A percentile compares a stretch with the other conserved stretches of the same genome.
phyloP scores from a whole-genome alignment of 768 basidiomycete species.

The Phylloporus sp. region DNA sequence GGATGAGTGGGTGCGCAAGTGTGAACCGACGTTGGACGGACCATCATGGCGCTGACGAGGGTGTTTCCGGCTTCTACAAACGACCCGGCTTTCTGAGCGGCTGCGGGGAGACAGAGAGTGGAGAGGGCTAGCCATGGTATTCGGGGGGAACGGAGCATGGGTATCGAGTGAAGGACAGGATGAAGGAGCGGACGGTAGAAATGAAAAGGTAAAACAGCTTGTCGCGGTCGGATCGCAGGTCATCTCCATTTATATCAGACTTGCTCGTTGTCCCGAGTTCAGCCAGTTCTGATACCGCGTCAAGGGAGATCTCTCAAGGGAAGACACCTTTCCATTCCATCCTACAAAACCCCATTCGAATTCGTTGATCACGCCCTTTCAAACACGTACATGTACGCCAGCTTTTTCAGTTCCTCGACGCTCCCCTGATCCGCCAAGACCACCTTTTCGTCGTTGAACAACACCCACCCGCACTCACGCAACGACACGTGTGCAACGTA shows the following conservation, averaged over 20 bases:
- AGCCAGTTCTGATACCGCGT: too few relatives aligned
- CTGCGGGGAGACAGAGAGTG: background rate
- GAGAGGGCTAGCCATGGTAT: constrained; percentile 9
- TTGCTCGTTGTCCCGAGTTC: too few relatives aligned
- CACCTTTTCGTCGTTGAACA: constrained; percentile 97
- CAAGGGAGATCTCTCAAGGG: too few relatives aligned
- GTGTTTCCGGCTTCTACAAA: constrained; percentile 28
- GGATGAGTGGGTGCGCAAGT: background rate
- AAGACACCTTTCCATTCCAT: too few relatives aligned
- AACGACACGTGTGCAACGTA: constrained; percentile 78
- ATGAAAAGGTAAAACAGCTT: too few relatives aligned
- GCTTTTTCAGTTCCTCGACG: constrained; percentile 69
- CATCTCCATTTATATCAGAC: too few relatives aligned
- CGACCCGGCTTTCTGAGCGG: constrained; percentile 16
- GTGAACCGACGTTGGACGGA: background rate
- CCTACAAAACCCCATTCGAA: too few relatives aligned
- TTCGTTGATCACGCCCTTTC: constrained; percentile 49
- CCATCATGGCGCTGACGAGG: constrained; percentile 50
- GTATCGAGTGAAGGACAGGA: background rate
- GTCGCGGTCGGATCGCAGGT: too few relatives aligned
- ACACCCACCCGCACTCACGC: constrained; percentile 52
- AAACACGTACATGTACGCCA: constrained; percentile 94
- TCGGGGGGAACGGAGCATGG: constrained; percentile 6
- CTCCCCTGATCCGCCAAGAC: constrained; percentile 83
- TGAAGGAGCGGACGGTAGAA: constrained; percentile 11